These are phyloP conservation scores for Melastoma malabathricum DNA, from an alignment of 345 rosid genomes.

Conservation along the genomic window DNA sequence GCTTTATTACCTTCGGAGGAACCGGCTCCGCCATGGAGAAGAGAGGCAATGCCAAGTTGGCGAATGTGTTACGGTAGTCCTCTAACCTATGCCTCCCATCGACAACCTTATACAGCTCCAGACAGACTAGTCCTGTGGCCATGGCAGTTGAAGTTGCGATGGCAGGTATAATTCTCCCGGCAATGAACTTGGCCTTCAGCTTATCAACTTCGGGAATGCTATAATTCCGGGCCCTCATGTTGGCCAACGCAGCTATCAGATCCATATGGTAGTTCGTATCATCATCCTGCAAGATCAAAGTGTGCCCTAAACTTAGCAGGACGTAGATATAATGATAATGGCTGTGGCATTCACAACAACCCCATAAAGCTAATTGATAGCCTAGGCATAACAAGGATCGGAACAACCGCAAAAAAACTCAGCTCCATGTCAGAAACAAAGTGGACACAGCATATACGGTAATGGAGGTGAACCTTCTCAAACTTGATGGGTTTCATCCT, in stretches of 20 bases:
- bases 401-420: too few relatives aligned
- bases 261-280: constrained; percentile 99
- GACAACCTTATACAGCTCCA: constrained; percentile 89
- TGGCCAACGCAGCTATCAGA: constrained; percentile 87
- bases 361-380: too few relatives aligned
- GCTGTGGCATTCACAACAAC: too few relatives aligned
- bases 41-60: constrained; percentile 82
- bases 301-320: neutral
- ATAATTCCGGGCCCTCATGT: constrained; percentile 99
- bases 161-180: constrained; percentile 98
- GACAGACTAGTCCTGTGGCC: constrained; percentile 96
- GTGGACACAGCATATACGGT: too few relatives aligned
- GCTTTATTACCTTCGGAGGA: constrained; percentile 76
- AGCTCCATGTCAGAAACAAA: too few relatives aligned
- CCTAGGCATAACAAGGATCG: too few relatives aligned
- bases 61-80: constrained; percentile 93
- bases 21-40: constrained; percentile 98
- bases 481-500: constrained; percentile 89
- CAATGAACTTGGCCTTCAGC: constrained; percentile 94
- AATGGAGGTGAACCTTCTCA: constrained; percentile 54
- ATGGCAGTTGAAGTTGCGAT: constrained; percentile 93
- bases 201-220: constrained; percentile 93
- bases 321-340: neutral
- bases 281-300: constrained; percentile 60
- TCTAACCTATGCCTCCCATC: constrained; percentile 64